Evolutionary conservation across 371 early-diverging fungal species (phyloP), one percentile per base, ranked within the genome.

Genomic region (Haplosporangium sp.): DNA sequence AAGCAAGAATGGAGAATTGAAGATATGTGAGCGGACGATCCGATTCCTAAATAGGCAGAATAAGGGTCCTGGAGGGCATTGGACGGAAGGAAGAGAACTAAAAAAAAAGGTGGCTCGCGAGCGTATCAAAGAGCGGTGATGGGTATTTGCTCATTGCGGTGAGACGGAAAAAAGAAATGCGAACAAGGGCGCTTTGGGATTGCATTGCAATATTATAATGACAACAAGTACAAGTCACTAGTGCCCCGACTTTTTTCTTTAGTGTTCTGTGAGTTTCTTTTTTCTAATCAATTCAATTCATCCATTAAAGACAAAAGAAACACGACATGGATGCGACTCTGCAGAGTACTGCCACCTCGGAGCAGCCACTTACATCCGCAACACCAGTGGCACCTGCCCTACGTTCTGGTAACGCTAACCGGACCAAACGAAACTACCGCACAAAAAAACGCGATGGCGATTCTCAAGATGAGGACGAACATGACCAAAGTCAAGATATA

Each of bases 371-470:
- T 9, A n/a, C 36, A 5, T 13, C 43, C 10, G 4, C 61, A 50
- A 20, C 59, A 59, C 20, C 59, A 36, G n/a, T 40, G 9, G 16
- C 38, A 21, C 5, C 45, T 29, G 23, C 55, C 1, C 37, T 37
- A 3, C 59, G 55, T 20, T 16, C 55, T 1, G 29, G 29, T 29
- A 63, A 64, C 23, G 40, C n/a, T 55, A 74, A 41, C 21, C 50
- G 40, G 13, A 40, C 62, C 9, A 65, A 65, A 42, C 77, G 77
- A 13, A 70, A 76, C 57, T 76, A 76, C 54, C 67, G 77, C 7
- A 46, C 54, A 29, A 71, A 67, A 47, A 48, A 45, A 18, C 59
- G 67, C 38, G 63, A 59, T 55, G 38, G 23, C 46, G 62, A 67
- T 10, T 20, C n/a, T 40, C 18, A 57, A 42, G 62, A 45, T 14